Evolutionary conservation across 2,329 filamentous ascomycete genomes (phyloP).

Genomic region (Fusarium sp.): DNA sequence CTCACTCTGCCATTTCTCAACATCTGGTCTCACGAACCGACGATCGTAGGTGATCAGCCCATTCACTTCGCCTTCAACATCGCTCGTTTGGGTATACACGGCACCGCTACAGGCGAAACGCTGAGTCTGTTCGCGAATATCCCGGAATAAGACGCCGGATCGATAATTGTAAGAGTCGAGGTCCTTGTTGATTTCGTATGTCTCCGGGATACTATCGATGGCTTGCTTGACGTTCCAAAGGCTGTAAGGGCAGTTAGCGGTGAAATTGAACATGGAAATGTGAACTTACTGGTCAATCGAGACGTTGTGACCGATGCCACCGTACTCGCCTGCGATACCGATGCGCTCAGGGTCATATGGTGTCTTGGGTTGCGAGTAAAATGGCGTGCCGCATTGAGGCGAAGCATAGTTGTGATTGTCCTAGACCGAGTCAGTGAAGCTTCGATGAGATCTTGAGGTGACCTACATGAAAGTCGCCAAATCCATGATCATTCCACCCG

Average conservation of each 20-base stretch:
- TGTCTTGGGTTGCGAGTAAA: conserved; percentile 65
- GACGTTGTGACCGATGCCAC: conserved; percentile 73
- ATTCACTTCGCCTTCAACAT: conserved; percentile 79
- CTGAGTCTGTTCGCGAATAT: conserved; percentile 69
- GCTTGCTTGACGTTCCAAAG: conserved; percentile 71
- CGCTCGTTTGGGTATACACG: conserved; percentile 78
- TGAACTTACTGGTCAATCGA: conserved; percentile 55
- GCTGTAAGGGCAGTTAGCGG: conserved; percentile 46
- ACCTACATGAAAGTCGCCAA: conserved; percentile 64
- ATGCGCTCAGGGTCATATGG: conserved; percentile 69
- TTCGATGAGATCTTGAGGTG: rapidly evolving
- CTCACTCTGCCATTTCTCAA: conserved; percentile 66
- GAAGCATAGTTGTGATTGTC: conserved; percentile 79
- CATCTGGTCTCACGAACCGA: conserved; percentile 64
- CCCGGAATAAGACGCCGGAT: conserved; percentile 65
- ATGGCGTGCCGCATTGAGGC: conserved; percentile 76
- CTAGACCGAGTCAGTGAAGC: neutral
- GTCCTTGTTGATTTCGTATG: conserved; percentile 71
- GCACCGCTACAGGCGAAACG: conserved; percentile 71
- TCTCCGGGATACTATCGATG: conserved; percentile 69
- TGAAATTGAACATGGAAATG: rapidly evolving
- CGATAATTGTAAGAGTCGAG: conserved; percentile 74
- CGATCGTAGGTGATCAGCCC: conserved; percentile 76
- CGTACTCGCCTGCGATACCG: conserved; percentile 76
- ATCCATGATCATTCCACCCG: conserved; percentile 75